phyloP scores from a whole-genome alignment of 495 filamentous ascomycete genomes.

The Xylaria grammica region DNA sequence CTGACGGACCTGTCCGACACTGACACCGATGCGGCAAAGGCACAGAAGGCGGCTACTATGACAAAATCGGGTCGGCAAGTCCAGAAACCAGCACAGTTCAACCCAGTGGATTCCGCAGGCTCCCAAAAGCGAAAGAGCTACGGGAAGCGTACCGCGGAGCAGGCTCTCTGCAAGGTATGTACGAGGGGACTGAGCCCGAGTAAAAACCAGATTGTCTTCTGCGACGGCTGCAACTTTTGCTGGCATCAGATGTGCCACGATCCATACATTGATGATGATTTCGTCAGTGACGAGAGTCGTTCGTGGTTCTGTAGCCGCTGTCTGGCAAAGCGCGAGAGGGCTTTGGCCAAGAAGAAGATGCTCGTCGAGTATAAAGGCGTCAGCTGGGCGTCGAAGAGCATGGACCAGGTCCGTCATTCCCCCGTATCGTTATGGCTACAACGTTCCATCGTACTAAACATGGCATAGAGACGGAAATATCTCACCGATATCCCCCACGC shows the following conservation, averaged over 20 bases:
- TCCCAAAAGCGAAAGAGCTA: constrained; percentile 47
- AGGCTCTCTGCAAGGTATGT: constrained; percentile 75
- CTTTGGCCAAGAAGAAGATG: constrained; percentile 44
- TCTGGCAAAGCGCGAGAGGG: constrained; percentile 53
- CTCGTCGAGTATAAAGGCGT: constrained; percentile 37
- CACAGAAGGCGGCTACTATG: constrained; percentile 55
- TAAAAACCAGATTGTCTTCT: constrained; percentile 91
- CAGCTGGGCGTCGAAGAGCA: constrained; percentile 51
- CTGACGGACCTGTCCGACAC: constrained; percentile 45
- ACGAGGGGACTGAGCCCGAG: constrained; percentile 74
- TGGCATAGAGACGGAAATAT: constrained; percentile 43
- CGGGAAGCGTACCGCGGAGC: constrained; percentile 55
- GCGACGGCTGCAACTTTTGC: constrained; percentile 84
- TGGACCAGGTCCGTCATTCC: constrained; percentile 46
- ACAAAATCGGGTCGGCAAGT: constrained; percentile 87
- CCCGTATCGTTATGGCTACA: constrained; percentile 40
- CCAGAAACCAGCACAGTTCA: constrained; percentile 73
- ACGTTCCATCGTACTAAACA: constrained; percentile 33
- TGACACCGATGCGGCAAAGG: constrained; percentile 46
- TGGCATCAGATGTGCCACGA: constrained; percentile 95
- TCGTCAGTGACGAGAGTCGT: constrained; percentile 67
- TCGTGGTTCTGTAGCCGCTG: constrained; percentile 81
- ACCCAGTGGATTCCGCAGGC: constrained; percentile 58
- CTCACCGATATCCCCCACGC: constrained; percentile 42
- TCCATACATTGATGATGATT: constrained; percentile 74